Conservation (phyloP, 2,329 filamentous ascomycete genomes). For the Leptographium flavum region DNA sequence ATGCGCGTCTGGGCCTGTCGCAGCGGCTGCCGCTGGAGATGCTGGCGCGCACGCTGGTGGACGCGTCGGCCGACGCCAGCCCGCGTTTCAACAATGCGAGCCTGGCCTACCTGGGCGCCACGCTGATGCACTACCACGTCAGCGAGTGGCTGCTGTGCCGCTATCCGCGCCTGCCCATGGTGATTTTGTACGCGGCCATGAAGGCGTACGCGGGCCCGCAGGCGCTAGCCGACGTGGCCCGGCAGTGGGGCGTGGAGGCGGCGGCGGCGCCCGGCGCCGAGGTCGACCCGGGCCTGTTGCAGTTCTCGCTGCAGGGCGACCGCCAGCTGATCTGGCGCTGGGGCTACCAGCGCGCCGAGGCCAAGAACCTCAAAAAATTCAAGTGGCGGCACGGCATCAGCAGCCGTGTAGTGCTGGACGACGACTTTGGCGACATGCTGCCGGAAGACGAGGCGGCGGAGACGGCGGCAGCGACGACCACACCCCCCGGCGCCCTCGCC, state of each 20-base stretch:
- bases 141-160: constrained; percentile 77
- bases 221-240: constrained; percentile 57
- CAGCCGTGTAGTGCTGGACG: constrained; percentile 65
- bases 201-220: constrained; percentile 68
- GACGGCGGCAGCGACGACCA: neutral
- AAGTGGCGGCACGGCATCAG: constrained; percentile 56
- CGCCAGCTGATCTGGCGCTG: constrained; percentile 31
- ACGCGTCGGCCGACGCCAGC: constrained; percentile 69
- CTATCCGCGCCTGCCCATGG: constrained; percentile 81
- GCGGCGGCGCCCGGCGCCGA: constrained; percentile 80
- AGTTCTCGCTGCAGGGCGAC: constrained; percentile 47
- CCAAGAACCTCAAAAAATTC: constrained; percentile 27
- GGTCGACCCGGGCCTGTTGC: constrained; percentile 81
- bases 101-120: constrained; percentile 65
- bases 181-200: constrained; percentile 75
- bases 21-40: constrained; percentile 72
- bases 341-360: constrained; percentile 39
- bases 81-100: constrained; percentile 78
- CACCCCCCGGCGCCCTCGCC: neutral
- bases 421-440: constrained; percentile 65
- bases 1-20: constrained; percentile 75
- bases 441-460: constrained; percentile 8
- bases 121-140: constrained; percentile 78
- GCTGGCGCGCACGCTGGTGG: constrained; percentile 72
- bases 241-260: constrained; percentile 82